Conservation (phyloP, 306 rosid species). For the Purshia tridentata region DNA sequence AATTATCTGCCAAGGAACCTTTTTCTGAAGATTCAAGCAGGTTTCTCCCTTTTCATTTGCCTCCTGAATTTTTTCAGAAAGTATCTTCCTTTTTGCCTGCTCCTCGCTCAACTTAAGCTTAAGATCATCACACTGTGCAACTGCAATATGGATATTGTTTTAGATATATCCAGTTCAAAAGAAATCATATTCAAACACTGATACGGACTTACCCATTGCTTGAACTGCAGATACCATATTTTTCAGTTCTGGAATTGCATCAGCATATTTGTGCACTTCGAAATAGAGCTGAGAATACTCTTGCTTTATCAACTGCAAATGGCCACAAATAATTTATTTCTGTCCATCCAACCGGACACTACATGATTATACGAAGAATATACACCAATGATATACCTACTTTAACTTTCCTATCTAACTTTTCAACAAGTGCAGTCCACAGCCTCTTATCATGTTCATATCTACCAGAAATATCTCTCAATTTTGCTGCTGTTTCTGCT, state of each 20-base stretch:
- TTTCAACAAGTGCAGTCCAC: constrained; percentile 19
- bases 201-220: constrained; percentile 24
- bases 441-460: constrained; percentile 22
- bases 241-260: constrained; percentile 27
- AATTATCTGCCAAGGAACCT: constrained; percentile 16
- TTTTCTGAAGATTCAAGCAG: constrained; percentile 12
- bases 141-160: constrained; percentile 17
- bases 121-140: constrained; percentile 16
- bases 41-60: constrained; percentile 20
- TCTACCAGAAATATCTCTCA: constrained; percentile 9
- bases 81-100: constrained; percentile 28
- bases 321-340: neutral
- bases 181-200: neutral
- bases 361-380: neutral
- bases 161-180: neutral
- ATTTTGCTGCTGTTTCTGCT: constrained; percentile 14
- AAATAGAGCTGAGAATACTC: constrained; percentile 16
- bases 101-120: constrained; percentile 28
- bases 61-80: constrained; percentile 31
- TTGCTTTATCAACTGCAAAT: constrained; percentile 27
- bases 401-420: constrained; percentile 15
- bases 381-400: neutral
- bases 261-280: constrained; percentile 19
- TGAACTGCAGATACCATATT: constrained; percentile 34
- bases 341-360: constrained; percentile 1